Percentiles rank a stretch among this genome's conserved stretches.
These are phyloP conservation scores for Ogataea pignaliae DNA, from an alignment of 805 yeast species.

Conservation along the genomic window DNA sequence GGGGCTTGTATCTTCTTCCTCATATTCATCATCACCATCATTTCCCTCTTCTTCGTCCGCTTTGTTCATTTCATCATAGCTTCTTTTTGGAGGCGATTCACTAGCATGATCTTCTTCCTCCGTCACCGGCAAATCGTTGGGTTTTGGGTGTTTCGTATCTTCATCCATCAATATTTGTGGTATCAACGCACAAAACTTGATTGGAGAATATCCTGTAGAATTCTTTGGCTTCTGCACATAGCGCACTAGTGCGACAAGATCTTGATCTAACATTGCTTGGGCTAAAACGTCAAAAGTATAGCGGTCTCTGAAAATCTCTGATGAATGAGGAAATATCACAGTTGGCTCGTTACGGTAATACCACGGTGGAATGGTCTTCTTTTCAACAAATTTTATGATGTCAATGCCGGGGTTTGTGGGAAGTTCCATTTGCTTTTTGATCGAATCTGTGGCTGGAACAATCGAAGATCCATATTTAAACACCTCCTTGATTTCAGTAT, in stretches of 20 bases:
- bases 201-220: conserved; percentile 30
- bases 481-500: conserved; percentile 48
- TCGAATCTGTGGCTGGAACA: conserved; percentile 46
- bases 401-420: conserved; percentile 52
- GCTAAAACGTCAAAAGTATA: conserved; percentile 44
- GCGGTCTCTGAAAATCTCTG: conserved; percentile 29
- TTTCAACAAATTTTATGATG: conserved; percentile 54
- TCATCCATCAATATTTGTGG: conserved; percentile 38
- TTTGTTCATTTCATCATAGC: conserved; percentile 9
- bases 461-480: conserved; percentile 62
- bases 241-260: conserved; percentile 56
- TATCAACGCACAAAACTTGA: conserved; percentile 46
- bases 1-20: conserved; percentile 10
- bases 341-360: conserved; percentile 56
- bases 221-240: conserved; percentile 45
- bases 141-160: conserved; percentile 6
- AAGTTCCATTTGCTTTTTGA: conserved; percentile 41
- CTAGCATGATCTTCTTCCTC: conserved; percentile 9
- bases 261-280: conserved; percentile 44
- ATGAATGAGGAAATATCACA: conserved; percentile 33
- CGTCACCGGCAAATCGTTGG: conserved; percentile 8
- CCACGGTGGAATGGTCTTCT: conserved; percentile 49
- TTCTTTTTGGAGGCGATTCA: conserved; percentile 13
- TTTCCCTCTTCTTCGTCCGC: too few species aligned
- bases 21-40: conserved; percentile 5